phyloP scores from a whole-genome alignment of 2,329 filamentous ascomycete genomes.

The Cladosporium sp. region DNA sequence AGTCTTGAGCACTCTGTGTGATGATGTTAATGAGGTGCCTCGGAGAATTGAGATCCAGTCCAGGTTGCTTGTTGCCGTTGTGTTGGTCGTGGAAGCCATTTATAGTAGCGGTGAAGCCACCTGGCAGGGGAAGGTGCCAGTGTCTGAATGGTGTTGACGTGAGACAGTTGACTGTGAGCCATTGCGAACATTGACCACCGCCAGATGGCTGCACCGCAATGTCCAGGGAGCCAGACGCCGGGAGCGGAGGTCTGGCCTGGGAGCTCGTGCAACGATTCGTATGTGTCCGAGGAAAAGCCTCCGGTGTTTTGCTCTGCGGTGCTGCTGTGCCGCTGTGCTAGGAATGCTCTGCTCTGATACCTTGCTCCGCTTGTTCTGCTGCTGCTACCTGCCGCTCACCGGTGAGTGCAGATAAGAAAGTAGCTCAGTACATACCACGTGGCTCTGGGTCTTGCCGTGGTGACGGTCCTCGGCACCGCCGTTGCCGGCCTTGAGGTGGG shows the following conservation, averaged over 20 bases:
- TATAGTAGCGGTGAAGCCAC: constrained; percentile 2
- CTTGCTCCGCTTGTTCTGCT: background rate
- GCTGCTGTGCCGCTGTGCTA: background rate
- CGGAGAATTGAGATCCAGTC: background rate
- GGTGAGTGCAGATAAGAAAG: background rate
- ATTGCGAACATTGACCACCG: too few relatives aligned
- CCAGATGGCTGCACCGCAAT: too few relatives aligned
- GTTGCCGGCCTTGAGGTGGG: constrained; percentile 68
- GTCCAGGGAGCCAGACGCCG: too few relatives aligned
- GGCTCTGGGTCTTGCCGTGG: constrained; percentile 78
- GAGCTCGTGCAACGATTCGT: too few relatives aligned
- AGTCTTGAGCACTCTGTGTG: background rate
- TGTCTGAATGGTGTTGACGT: background rate
- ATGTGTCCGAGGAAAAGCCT: background rate
- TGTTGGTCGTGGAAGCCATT: background rate
- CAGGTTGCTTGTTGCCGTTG: background rate
- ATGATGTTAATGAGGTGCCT: background rate
- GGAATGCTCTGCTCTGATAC: background rate
- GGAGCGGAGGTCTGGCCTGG: too few relatives aligned
- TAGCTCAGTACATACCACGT: constrained; percentile 62
- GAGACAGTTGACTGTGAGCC: background rate
- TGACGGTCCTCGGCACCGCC: constrained; percentile 49
- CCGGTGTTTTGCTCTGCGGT: background rate
- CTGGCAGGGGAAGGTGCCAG: background rate
- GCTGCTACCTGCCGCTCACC: constrained; percentile 4